These are phyloP conservation scores for Inosperma sp. DNA, from an alignment of 768 basidiomycete genomes.

Conservation along the genomic window DNA sequence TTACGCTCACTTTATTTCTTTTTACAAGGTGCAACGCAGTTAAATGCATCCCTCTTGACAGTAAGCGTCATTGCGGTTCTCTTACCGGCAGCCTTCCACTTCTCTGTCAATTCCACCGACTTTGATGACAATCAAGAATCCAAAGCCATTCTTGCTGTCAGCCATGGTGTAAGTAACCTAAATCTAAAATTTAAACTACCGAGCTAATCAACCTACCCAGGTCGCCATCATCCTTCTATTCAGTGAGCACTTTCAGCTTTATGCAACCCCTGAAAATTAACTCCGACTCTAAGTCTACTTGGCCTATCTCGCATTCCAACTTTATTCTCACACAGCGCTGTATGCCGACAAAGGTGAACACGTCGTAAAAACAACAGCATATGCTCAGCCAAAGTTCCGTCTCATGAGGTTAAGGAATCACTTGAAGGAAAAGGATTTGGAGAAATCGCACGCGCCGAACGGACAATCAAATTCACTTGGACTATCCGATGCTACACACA, in stretches of 20 bases:
- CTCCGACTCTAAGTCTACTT: slow-evolving; percentile 59
- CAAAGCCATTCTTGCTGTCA: slow-evolving; percentile 56
- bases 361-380: slow-evolving; percentile 31
- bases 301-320: slow-evolving; percentile 75
- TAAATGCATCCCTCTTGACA: slow-evolving; percentile 71
- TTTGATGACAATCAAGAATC: slow-evolving; percentile 28
- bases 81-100: slow-evolving; percentile 76
- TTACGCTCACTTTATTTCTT: background rate
- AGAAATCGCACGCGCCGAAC: background rate
- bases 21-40: slow-evolving; percentile 50
- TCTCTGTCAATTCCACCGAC: slow-evolving; percentile 33
- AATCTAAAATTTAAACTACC: slow-evolving; percentile 33
- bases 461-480: background rate
- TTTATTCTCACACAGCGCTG: slow-evolving; percentile 67
- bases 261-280: slow-evolving; percentile 6
- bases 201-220: slow-evolving; percentile 41
- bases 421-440: slow-evolving; percentile 9
- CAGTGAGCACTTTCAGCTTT: slow-evolving; percentile 43
- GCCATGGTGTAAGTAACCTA: slow-evolving; percentile 57
- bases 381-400: slow-evolving; percentile 26
- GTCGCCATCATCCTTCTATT: slow-evolving; percentile 74
- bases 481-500: background rate
- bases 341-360: slow-evolving; percentile 50
- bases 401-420: background rate
- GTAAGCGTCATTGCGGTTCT: slow-evolving; percentile 78